These are phyloP conservation scores for Immersiporthe knoxdaviesiana DNA, from an alignment of 2,329 filamentous ascomycete genomes.

Conservation along the genomic window DNA sequence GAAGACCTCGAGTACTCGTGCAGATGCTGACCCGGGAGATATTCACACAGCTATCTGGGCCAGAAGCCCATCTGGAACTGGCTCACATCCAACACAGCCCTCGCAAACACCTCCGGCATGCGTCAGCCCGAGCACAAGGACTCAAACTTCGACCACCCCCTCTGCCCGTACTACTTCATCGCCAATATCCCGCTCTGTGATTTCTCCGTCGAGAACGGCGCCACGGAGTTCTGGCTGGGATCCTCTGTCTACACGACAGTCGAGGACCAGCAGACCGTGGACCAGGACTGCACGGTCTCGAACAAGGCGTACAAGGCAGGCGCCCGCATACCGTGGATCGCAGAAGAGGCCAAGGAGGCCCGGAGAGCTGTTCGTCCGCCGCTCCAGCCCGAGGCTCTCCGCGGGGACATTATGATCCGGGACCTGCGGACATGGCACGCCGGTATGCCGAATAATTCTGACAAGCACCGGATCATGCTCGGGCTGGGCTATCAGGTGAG, in stretches of 20 bases:
- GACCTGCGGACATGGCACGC: constrained; percentile 40
- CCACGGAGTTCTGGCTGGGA: constrained; percentile 47
- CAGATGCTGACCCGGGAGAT: neutral
- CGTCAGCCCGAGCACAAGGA: constrained; percentile 46
- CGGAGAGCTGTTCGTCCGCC: constrained; percentile 35
- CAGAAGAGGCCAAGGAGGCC: constrained; percentile 30
- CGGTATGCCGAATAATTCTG: constrained; percentile 39
- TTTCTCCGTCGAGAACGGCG: constrained; percentile 40
- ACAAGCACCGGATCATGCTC: constrained; percentile 36
- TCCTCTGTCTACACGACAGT: constrained; percentile 40
- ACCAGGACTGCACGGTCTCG: constrained; percentile 18
- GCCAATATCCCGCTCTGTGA: constrained; percentile 44
- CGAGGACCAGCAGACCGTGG: constrained; percentile 38
- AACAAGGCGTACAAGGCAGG: constrained; percentile 11
- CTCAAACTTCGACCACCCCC: constrained; percentile 41
- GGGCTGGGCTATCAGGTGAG: constrained; percentile 35
- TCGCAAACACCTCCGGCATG: constrained; percentile 41
- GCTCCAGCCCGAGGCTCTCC: constrained; percentile 33
- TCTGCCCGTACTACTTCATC: constrained; percentile 43
- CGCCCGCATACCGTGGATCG: constrained; percentile 29
- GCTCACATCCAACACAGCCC: constrained; percentile 45
- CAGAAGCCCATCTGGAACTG: constrained; percentile 45
- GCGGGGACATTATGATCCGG: constrained; percentile 38
- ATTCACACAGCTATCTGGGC: constrained; percentile 44
- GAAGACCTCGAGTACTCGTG: no score